Evolutionary conservation across 179 eudicot genomes (phyloP), one percentile per base, ranked within the genome.

Genomic region (Silene coronaria): DNA sequence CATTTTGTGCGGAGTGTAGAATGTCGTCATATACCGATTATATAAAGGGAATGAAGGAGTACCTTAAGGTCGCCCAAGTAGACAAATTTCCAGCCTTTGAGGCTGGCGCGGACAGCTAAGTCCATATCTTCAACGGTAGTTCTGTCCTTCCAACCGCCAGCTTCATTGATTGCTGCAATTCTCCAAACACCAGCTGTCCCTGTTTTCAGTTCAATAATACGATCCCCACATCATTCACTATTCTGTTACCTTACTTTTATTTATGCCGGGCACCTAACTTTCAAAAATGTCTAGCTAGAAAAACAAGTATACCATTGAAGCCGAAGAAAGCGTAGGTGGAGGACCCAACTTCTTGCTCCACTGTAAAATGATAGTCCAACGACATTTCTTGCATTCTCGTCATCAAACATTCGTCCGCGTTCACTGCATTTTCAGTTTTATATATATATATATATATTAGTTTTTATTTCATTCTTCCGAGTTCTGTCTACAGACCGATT

Each of bases 341-440:
- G 19, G 97, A 91, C 12, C 97, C 97, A 26, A 87, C 97, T 90
- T 91, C 96, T 84, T 91, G 90, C 84, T 91, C 97, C 17, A 91
- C 92, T 1, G 85, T 86, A 72, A 91, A 91, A 83, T 91, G 97
- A 79, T 90, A 91, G 72, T 91, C 89, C 34, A 91, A 74, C 1
- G 97, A 91, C 96, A 91, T 91, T 79, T 91, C 95, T 80, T 91
- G 97, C 97, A 91, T 88, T 73, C 97, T 87, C 73, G 97, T 91
- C 88, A 88, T 79, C 88, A 91, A 80, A 79, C 97, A 91, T 79
- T 91, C 97, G 51, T 91, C 85, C 13, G 97, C 84, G 67, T 91
- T 91, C 60, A 89, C 97, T 91, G 88, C 74, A 71, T 48, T 23
- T 13, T 66, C 70, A 66, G 32, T 27, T 62, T 62, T 23, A 62